phyloP scores from a whole-genome alignment of 306 rosid species.

The Vigna mungo region DNA sequence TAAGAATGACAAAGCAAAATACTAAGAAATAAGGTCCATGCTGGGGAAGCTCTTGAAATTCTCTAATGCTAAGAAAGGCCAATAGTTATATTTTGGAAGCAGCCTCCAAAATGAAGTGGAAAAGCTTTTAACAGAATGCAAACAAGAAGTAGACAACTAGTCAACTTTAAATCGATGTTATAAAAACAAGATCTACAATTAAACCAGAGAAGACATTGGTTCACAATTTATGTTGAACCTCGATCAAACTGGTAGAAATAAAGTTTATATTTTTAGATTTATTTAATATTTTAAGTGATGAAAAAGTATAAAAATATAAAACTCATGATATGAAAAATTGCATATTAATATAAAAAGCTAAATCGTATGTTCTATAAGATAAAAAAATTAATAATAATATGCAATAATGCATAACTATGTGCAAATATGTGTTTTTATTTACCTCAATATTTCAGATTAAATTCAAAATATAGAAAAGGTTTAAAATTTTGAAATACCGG shows the following conservation, averaged over 20 bases:
- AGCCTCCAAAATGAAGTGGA: slow-evolving; percentile 2
- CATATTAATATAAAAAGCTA: too few relatives aligned
- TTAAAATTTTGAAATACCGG: not conserved
- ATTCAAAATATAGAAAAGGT: not conserved
- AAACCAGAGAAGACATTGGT: not conserved
- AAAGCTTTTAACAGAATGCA: not conserved
- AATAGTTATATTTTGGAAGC: slow-evolving; percentile 3
- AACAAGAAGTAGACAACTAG: not conserved
- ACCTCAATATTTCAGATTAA: not conserved
- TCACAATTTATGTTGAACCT: not conserved
- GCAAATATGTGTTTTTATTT: too few relatives aligned
- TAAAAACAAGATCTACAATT: too few relatives aligned
- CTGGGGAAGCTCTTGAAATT: not conserved
- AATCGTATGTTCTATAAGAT: not conserved
- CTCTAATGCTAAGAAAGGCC: slow-evolving; percentile 14
- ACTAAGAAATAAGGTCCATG: slow-evolving; percentile 14
- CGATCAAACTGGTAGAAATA: not conserved
- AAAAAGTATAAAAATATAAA: too few relatives aligned
- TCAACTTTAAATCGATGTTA: not conserved
- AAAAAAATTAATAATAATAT: too few relatives aligned
- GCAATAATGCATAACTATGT: not conserved
- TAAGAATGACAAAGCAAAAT: not conserved
- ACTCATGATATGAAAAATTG: not conserved
- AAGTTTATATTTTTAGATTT: too few relatives aligned
- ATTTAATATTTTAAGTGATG: not conserved